A percentile compares a stretch with the other conserved stretches of the same genome.
Conservation (phyloP, 768 basidiomycete species). For the Pleurotus tuber-regium region DNA sequence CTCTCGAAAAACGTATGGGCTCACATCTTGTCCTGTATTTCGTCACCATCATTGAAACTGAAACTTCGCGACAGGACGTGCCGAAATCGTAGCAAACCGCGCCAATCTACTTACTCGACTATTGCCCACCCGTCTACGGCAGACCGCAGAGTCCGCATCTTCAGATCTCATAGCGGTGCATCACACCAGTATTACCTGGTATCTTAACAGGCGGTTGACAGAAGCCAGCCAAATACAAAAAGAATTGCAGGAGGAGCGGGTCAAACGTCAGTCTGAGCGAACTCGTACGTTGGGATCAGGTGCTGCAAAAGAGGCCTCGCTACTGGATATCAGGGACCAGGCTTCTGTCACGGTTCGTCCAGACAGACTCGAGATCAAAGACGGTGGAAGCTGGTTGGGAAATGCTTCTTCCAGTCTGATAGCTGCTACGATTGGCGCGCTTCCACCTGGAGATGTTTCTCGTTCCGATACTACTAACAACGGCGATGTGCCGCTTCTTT, state of each 20-base stretch:
- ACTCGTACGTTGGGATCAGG: conserved; percentile 79
- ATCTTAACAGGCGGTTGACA: conserved; percentile 77
- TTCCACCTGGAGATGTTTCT: conserved; percentile 27
- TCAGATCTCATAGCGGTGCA: conserved; percentile 86
- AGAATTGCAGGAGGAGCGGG: conserved; percentile 92
- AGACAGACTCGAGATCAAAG: conserved; percentile 18
- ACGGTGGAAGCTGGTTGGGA: conserved; percentile 57
- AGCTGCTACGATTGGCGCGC: conserved; percentile 57
- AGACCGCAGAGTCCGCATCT: conserved; percentile 49
- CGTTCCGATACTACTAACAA: conserved; percentile 23
- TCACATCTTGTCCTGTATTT: conserved; percentile 16
- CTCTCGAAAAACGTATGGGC: conserved; percentile 74
- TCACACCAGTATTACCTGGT: conserved; percentile 91
- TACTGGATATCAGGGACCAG: neutral
- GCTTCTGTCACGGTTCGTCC: conserved; percentile 39
- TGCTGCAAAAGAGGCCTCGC: conserved; percentile 57
- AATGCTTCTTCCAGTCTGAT: conserved; percentile 54
- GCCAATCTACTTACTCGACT: conserved; percentile 65
- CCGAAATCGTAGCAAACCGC: conserved; percentile 61
- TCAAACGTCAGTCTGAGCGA: conserved; percentile 84
- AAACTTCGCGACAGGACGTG: conserved; percentile 47
- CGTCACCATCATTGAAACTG: conserved; percentile 12
- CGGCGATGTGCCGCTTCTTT: conserved; percentile 26
- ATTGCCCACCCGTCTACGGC: conserved; percentile 67
- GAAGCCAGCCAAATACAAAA: conserved; percentile 77